Conservation (phyloP, 371 early-diverging fungal species). For the Fennellomyces sp. region DNA sequence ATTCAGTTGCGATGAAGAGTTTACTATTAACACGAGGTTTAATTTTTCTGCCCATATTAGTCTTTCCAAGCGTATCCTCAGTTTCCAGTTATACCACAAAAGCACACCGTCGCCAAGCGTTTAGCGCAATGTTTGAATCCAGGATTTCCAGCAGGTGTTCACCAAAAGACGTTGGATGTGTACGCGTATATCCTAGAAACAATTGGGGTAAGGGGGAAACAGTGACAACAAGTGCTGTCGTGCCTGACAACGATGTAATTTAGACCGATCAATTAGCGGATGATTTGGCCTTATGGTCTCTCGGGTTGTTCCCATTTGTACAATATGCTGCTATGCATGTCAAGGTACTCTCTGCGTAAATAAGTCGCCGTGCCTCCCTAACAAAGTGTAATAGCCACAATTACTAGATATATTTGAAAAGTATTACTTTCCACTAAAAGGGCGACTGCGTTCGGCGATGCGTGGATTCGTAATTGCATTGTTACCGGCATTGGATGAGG, state of each 20-base stretch:
- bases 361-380: not conserved
- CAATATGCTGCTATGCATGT: conserved; percentile 84
- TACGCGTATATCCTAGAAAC: conserved; percentile 88
- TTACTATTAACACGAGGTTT: too few species aligned
- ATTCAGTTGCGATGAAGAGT: too few species aligned
- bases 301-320: conserved; percentile 92
- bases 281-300: conserved; percentile 87
- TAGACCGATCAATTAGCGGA: conserved; percentile 75
- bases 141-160: conserved; percentile 98
- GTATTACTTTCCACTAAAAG: conserved; percentile 75
- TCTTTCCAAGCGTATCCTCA: conserved; percentile 82
- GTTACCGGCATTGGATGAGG: conserved; percentile 90
- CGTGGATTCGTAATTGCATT: conserved; percentile 84
- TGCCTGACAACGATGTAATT: not conserved
- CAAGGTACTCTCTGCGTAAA: conserved; percentile 57
- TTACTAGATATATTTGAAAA: conserved; percentile 76
- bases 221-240: not conserved
- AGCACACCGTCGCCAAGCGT: conserved; percentile 90
- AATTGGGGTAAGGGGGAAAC: conserved; percentile 66
- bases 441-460: conserved; percentile 71
- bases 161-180: conserved; percentile 94
- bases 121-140: conserved; percentile 98
- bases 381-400: conserved; percentile 61
- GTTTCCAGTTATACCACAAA: conserved; percentile 81
- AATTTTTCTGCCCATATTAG: conserved; percentile 36